Evolutionary conservation across 495 filamentous ascomycete species (phyloP).

Genomic region (Lichenothelia convexa): DNA sequence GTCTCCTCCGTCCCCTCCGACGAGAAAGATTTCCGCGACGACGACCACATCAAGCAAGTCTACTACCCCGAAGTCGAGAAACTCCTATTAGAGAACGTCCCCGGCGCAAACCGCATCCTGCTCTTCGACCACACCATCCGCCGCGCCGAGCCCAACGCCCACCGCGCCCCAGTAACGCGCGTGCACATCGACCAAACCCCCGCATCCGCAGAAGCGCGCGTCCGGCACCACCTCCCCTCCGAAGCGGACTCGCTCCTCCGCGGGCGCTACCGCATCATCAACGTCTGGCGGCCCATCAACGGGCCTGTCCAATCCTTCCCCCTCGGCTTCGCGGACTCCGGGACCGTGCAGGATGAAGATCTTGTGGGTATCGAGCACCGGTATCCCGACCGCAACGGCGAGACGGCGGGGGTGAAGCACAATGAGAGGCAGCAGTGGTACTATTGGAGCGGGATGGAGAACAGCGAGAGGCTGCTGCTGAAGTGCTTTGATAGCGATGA

Average conservation of each 20-base stretch:
- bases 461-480: constrained; percentile 55
- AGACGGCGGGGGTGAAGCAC: constrained; percentile 55
- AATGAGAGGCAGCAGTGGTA: constrained; percentile 47
- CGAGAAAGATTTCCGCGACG: constrained; percentile 42
- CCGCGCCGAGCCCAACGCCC: constrained; percentile 30
- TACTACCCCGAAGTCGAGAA: constrained; percentile 75
- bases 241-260: constrained; percentile 38
- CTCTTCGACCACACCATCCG: constrained; percentile 91
- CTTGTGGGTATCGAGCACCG: constrained; percentile 56
- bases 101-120: constrained; percentile 41
- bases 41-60: constrained; percentile 38
- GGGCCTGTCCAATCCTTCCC: constrained; percentile 51
- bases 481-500: constrained; percentile 64
- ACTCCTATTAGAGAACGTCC: constrained; percentile 41
- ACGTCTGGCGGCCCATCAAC: constrained; percentile 72
- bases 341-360: constrained; percentile 40
- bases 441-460: constrained; percentile 62
- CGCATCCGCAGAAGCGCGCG: constrained; percentile 41
- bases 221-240: constrained; percentile 40
- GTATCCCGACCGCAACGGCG: constrained; percentile 51
- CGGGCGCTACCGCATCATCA: constrained; percentile 62
- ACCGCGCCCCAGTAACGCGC: constrained; percentile 43
- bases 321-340: constrained; percentile 49
- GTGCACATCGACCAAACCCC: constrained; percentile 77
- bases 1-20: constrained; percentile 31